Conservation (phyloP, 2,329 filamentous ascomycete genomes). For the Apiospora rasikravindrae region DNA sequence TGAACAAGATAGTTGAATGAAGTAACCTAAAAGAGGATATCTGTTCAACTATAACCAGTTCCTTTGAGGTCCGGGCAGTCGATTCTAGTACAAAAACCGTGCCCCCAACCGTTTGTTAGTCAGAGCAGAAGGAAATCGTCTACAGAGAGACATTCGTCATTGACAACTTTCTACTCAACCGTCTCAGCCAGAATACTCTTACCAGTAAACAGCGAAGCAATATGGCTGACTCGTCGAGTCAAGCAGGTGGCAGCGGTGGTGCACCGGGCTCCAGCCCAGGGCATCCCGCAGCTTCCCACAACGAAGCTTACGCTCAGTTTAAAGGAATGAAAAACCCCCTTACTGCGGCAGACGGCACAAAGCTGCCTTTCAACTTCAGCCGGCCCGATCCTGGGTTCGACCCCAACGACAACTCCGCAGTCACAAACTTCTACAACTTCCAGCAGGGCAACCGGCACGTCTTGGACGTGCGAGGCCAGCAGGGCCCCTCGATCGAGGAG, state of each 20-base stretch:
- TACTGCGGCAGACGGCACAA: fast-evolving
- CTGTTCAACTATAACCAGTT: background rate
- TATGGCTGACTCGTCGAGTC: background rate
- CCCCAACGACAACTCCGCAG: conserved; percentile 8
- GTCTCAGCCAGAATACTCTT: background rate
- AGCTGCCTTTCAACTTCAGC: conserved; percentile 5
- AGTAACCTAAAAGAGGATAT: background rate
- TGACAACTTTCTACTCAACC: background rate
- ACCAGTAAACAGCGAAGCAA: background rate
- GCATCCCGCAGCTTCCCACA: background rate
- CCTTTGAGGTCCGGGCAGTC: background rate
- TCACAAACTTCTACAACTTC: background rate
- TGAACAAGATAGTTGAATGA: background rate
- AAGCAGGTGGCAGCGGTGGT: background rate
- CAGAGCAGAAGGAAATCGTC: background rate
- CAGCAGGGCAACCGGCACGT: background rate
- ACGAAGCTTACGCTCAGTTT: background rate
- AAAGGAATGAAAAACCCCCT: background rate
- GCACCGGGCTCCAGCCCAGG: background rate
- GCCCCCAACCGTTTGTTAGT: background rate
- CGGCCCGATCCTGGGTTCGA: conserved; percentile 5
- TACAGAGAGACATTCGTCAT: background rate
- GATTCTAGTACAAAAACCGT: background rate
- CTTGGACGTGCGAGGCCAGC: background rate
- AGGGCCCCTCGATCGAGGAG: conserved; percentile 6